Percentiles rank a stretch among this genome's conserved stretches.
Evolutionary conservation across 169 alveolate genomes (phyloP).

Genomic region (Miamiensis avidus): DNA sequence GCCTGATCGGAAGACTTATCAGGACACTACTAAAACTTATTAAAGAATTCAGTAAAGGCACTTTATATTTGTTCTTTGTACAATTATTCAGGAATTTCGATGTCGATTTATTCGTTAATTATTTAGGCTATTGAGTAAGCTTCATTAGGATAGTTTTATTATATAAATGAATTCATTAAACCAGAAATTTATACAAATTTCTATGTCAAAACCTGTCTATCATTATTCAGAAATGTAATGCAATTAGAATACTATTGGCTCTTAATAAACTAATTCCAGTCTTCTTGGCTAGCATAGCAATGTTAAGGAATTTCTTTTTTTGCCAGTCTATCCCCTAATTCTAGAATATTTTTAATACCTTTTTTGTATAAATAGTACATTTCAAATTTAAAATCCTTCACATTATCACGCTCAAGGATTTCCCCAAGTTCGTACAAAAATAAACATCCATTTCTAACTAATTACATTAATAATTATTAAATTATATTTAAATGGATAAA

Average conservation of each 20-base stretch:
- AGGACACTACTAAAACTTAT: background rate
- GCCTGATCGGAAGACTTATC: background rate
- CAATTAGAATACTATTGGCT: background rate
- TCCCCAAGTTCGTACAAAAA: conserved; percentile 26
- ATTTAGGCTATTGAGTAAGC: background rate
- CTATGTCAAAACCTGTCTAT: background rate
- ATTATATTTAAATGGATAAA: background rate
- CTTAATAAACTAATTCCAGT: background rate
- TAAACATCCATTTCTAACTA: conserved; percentile 29
- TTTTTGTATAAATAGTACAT: conserved; percentile 32
- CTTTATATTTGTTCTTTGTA: too few species aligned
- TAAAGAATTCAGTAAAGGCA: background rate
- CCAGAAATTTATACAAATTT: too few species aligned
- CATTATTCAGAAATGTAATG: background rate
- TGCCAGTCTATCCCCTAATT: conserved; percentile 10
- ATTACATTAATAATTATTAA: background rate
- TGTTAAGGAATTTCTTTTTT: background rate
- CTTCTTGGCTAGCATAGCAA: background rate
- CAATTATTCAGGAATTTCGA: background rate
- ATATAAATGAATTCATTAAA: too few species aligned
- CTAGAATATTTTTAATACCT: background rate
- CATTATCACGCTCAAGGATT: conserved; percentile 8
- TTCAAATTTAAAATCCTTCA: conserved; percentile 28
- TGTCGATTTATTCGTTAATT: background rate
- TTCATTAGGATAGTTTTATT: background rate